A percentile compares a stretch with the other conserved stretches of the same genome.
phyloP scores from a whole-genome alignment of 495 filamentous ascomycete genomes.

The Daldinia bambusicola region DNA sequence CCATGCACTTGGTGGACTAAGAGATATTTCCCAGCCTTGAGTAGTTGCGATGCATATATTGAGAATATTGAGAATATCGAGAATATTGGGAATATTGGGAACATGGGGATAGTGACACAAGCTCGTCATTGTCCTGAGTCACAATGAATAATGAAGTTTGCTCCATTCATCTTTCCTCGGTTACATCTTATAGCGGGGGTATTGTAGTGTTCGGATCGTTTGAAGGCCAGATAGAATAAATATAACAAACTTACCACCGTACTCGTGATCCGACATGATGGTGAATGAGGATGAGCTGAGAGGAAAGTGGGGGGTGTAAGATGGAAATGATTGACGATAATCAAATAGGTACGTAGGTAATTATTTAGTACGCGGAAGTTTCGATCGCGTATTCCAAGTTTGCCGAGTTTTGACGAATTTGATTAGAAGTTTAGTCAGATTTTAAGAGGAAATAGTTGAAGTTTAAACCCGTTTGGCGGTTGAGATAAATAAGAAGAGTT shows the following conservation, averaged over 20 bases:
- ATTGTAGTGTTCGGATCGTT: constrained; percentile 34
- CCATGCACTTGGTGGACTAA: constrained; percentile 10
- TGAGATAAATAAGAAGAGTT: constrained; percentile 10
- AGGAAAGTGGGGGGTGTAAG: constrained; percentile 20
- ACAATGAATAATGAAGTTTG: constrained; percentile 9
- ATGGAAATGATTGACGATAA: not conserved
- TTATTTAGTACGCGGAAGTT: constrained; percentile 44
- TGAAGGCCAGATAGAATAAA: constrained; percentile 13
- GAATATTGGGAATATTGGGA: not conserved
- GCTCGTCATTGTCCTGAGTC: constrained; percentile 4
- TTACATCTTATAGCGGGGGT: not conserved
- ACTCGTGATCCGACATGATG: constrained; percentile 96
- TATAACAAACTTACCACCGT: constrained; percentile 68
- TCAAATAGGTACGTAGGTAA: too few relatives aligned
- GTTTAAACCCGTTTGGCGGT: not conserved
- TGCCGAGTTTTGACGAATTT: not conserved
- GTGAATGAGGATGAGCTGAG: constrained; percentile 42
- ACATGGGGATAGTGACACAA: constrained; percentile 13
- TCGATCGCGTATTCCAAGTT: not conserved
- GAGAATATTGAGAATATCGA: not conserved
- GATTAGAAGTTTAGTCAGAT: not conserved
- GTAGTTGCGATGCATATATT: not conserved
- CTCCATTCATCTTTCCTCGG: not conserved
- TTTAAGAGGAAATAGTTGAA: not conserved
- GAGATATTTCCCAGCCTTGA: not conserved